Conservation (phyloP, 2,329 filamentous ascomycete species). For the Camillea tinctor region DNA sequence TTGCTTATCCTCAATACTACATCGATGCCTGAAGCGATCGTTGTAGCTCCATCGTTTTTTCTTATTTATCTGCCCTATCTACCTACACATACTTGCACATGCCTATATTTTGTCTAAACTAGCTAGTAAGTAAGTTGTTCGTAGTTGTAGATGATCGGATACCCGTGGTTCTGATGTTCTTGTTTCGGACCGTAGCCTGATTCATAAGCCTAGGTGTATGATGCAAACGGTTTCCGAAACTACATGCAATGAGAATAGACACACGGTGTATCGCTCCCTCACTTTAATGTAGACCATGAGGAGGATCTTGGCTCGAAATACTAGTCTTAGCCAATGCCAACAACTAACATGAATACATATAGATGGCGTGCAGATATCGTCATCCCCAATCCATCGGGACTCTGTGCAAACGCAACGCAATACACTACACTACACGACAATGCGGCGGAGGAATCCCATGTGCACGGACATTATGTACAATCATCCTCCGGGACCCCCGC, state of each 20-base stretch:
- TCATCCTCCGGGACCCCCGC: background rate
- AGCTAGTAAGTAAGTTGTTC: too few species aligned
- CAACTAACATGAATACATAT: background rate
- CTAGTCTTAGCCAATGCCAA: background rate
- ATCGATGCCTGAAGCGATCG: background rate
- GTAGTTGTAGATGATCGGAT: too few species aligned
- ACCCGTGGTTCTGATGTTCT: too few species aligned
- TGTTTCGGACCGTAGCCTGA: too few species aligned
- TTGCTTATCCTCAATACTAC: background rate
- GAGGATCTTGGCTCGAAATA: background rate
- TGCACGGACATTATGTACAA: background rate
- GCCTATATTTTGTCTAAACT: too few species aligned
- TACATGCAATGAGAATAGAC: background rate
- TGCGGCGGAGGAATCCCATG: background rate
- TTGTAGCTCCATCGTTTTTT: background rate
- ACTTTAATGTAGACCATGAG: background rate
- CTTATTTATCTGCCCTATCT: background rate
- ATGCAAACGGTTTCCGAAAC: too few species aligned
- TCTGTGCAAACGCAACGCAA: background rate
- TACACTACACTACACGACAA: too few species aligned
- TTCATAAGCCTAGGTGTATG: too few species aligned
- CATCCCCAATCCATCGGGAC: too few species aligned
- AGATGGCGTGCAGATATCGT: background rate
- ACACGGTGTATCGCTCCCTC: background rate
- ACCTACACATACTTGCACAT: too few species aligned